phyloP scores from a whole-genome alignment of 2,329 filamentous ascomycete genomes.

The Trichoderma pleuroti region DNA sequence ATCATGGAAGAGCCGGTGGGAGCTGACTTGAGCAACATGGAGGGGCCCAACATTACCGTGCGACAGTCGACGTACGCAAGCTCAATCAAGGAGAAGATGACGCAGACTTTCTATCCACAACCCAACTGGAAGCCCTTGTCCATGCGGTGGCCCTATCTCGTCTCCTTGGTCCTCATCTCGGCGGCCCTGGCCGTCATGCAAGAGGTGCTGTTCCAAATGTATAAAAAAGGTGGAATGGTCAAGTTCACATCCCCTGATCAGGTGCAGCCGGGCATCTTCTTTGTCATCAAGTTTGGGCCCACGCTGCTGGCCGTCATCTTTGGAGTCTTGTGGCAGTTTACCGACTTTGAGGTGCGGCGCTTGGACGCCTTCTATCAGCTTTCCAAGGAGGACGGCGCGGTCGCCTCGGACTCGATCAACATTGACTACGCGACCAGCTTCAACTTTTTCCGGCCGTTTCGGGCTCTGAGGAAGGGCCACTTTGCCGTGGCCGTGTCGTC shows the following conservation, averaged over 20 bases:
- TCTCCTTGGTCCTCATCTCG: constrained; percentile 52
- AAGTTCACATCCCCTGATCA: constrained; percentile 49
- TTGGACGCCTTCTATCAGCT: constrained; percentile 65
- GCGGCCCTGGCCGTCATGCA: constrained; percentile 48
- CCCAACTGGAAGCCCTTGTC: constrained; percentile 65
- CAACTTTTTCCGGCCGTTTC: constrained; percentile 61
- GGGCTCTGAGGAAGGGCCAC: constrained; percentile 59
- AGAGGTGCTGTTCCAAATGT: constrained; percentile 54
- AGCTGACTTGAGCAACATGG: constrained; percentile 51
- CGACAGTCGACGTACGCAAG: constrained; percentile 36
- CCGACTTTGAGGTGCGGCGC: constrained; percentile 64
- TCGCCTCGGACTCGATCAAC: constrained; percentile 65
- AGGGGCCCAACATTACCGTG: constrained; percentile 39
- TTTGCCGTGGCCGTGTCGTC: constrained; percentile 67
- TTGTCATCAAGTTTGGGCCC: constrained; percentile 61
- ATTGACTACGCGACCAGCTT: constrained; percentile 70
- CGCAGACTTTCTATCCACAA: constrained; percentile 57
- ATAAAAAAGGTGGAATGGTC: constrained; percentile 43
- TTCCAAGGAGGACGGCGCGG: constrained; percentile 56
- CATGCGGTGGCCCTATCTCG: constrained; percentile 61
- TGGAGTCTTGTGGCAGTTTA: constrained; percentile 63
- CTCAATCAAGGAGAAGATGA: constrained; percentile 34
- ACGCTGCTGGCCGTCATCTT: constrained; percentile 59
- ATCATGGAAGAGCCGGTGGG: constrained; percentile 43
- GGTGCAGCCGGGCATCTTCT: constrained; percentile 52